Base-by-base conservation (phyloP, 2,329 filamentous ascomycete genomes). In the Tolypocladium nubicola region DNA sequence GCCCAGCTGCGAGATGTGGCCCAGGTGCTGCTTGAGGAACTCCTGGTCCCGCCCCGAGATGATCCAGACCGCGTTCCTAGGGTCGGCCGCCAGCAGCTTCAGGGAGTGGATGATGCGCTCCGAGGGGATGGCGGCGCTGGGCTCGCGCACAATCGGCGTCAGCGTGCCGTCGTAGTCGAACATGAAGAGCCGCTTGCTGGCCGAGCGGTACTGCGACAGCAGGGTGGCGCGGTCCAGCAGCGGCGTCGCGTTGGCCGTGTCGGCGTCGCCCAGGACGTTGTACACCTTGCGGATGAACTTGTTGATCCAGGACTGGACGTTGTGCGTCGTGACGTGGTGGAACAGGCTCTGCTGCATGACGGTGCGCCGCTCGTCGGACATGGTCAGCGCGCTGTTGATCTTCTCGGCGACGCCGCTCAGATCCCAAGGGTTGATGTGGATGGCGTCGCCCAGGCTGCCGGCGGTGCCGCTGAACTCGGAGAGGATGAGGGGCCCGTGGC, bases 141-240 rank as follows among this genome's bases (percentile, higher is more conserved):
- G 94, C 67, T 97, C 91, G 64, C 88, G 87, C 57, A 97, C 94
- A 65, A 99, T 97, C 0, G 92, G 90, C 4, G 94, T 97, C 56
- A 99, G 81, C 0, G 94, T 99, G 53, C 94, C 94, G 70, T 99
- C 94, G 67, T 99, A 99, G 74, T 99, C 94, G 69, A 97, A 97
- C 89, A 99, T 93, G 77, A 97, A 96, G 3, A 99, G 79, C 13
- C 94, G 85, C 73, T 89, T 90, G 61, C 82, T 82, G 4, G 90
- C 85, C 43, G 81, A 76, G 59, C 85, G 83, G 72, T 97, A 97
- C 59, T 86, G 86, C 56, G 80, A 76, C 41, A 96, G 76, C 62
- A 97, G 73, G 61, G 84, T 79, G 4, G 84, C 79, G 40, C 86
- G 85, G 68, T 97, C 91, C 23, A 97, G 82, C 1, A 87, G 80